Base-by-base conservation (phyloP, 208 protist genomes). In the Trypanosoma rangeli region DNA sequence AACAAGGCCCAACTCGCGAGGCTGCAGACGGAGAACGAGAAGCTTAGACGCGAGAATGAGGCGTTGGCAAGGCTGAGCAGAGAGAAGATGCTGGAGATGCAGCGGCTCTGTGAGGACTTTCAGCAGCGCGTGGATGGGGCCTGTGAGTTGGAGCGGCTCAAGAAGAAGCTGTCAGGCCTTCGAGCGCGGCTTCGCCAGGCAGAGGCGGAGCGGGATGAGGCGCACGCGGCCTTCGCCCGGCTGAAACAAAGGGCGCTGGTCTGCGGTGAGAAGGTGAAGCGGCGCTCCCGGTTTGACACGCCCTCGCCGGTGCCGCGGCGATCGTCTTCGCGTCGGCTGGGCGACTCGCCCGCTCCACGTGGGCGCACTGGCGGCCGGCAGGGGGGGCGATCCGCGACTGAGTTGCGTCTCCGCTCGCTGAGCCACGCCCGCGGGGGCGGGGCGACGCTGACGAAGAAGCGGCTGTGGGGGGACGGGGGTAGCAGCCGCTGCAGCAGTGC, bases 51-150 rank as follows among this genome's bases (percentile, higher is more conserved):
- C 10, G 87, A 93, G 59, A 93, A 94, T 58, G 74, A 59, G 29
- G 81, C 87, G 26, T 66, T 95, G 18, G 64, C 80, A 52, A 70
- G 65, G 29, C 72, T 95, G 37, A 89, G 84, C 74, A 59, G 69
- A 56, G 85, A 95, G 29, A 93, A 94, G 76, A 93, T 95, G 87
- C 46, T 85, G 13, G 85, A 92, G 75, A 94, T 95, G 87, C 85
- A 93, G 81, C 73, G 73, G 10, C 69, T 95, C 22, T 95, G 87
- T 68, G 79, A 87, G 24, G 86, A 89, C 68, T 90, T 95, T 56
- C 71, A 91, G 53, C 24, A 68, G 13, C 77, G 79, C 24, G 83
- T 86, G 0, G 75, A 76, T 18, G 73, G 56, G 15, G 69, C 72
- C 12, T 71, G 80, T 0, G 84, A 90, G 60, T 70, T 83, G 33